Base-by-base conservation (phyloP, 176 grass and related monocot genomes). In the Metroxylon sagu region DNA sequence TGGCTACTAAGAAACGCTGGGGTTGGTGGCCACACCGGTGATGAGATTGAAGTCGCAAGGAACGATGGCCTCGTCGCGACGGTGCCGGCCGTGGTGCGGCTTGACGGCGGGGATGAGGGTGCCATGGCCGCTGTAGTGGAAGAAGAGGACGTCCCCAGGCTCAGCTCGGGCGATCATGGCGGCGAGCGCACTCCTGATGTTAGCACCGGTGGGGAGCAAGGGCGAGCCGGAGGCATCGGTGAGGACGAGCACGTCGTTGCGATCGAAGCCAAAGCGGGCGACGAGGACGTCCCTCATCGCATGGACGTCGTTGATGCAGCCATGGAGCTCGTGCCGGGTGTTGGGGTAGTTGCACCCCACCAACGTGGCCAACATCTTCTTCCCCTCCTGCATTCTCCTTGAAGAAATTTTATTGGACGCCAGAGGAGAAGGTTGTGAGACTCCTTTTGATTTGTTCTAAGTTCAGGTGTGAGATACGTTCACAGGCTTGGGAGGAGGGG, bases 291-390 rank as follows among this genome's bases (percentile, higher is more conserved):
- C 52, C 51, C 68, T 76, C 90, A 84, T 83, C 71, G 83, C 76
- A 19, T 26, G 17, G 23, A 84, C 90, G 82, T 95, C 90, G 70
- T 95, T 95, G 76, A 95, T 86, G 86, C 90, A 95, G 61, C 90
- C 90, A 2, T 65, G 74, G 23, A 95, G 77, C 59, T 84, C 77
- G 56, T 84, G 16, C 14, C 7, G 52, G 17, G 76, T 86, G 54
- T 83, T 80, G 6, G 39, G 64, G 74, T 95, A 95, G 74, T 90
- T 95, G 86, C 90, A 89, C 17, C 86, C 86, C 0, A 95, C 90
- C 80, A 95, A 54, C 5, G 74, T 82, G 2, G 86, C 90, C 15
- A 90, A 50, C 75, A 72, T 65, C 72, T 80, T 80, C 52, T 21
- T 73, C 57, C 4, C 15, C 1, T n/a, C 50, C 52, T 75, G 59